Conservation (phyloP, 441 rosid species). For the Sinapis alba region DNA sequence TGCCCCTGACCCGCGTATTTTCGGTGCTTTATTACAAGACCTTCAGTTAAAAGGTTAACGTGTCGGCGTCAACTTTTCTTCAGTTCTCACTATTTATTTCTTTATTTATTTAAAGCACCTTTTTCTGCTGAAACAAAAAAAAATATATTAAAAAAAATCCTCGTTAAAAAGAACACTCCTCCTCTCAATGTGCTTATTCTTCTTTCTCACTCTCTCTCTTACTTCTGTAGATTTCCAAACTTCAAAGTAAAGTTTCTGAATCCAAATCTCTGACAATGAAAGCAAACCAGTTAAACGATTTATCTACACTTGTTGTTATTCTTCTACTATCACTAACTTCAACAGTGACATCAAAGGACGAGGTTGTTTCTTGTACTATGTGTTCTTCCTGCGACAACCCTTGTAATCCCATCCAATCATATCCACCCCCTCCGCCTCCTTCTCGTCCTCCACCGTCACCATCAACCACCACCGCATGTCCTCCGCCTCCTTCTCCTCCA, state of each 20-base stretch:
- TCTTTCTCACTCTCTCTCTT: neutral
- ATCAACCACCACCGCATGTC: slow-evolving; percentile 50
- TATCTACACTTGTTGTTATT: slow-evolving; percentile 10
- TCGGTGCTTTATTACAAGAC: slow-evolving; percentile 34
- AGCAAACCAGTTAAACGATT: slow-evolving; percentile 4
- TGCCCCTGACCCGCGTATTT: slow-evolving; percentile 22
- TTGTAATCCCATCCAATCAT: slow-evolving; percentile 50
- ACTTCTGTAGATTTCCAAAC: neutral
- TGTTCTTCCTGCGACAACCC: slow-evolving; percentile 81
- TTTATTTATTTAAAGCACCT: neutral
- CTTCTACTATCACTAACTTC: slow-evolving; percentile 18
- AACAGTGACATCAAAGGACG: slow-evolving; percentile 47
- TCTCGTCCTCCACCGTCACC: slow-evolving; percentile 53
- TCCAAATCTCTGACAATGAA: slow-evolving; percentile 30
- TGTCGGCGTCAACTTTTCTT: slow-evolving; percentile 23
- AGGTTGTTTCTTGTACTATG: slow-evolving; percentile 86
- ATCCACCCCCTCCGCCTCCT: slow-evolving; percentile 62
- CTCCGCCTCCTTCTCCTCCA: slow-evolving; percentile 78
- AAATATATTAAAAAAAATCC: neutral
- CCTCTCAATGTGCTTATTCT: slow-evolving; percentile 1
- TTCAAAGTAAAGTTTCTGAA: neutral
- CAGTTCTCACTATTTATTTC: slow-evolving; percentile 11
- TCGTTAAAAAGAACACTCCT: slow-evolving; percentile 32
- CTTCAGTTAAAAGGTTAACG: slow-evolving; percentile 27
- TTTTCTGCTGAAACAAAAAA: slow-evolving; percentile 1